These are phyloP conservation scores for Coemansia sp. DNA, from an alignment of 192 early-diverging fungal genomes.

Conservation along the genomic window DNA sequence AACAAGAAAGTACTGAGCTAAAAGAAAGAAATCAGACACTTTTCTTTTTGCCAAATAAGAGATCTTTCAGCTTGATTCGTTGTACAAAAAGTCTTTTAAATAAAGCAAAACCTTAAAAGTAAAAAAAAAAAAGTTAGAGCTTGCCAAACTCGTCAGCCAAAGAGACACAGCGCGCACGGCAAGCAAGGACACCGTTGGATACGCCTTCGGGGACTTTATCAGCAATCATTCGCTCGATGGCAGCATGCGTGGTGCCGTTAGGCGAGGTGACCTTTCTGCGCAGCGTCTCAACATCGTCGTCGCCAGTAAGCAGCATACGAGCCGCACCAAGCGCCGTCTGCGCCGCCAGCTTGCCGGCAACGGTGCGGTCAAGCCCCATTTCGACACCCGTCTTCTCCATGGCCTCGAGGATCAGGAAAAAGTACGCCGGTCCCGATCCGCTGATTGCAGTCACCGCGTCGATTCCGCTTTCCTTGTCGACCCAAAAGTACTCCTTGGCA, in stretches of 20 bases:
- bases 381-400: conserved; percentile 79
- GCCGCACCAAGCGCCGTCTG: conserved; percentile 94
- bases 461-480: conserved; percentile 70
- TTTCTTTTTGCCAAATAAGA: not conserved
- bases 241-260: conserved; percentile 92
- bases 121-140: conserved; percentile 8
- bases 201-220: conserved; percentile 42
- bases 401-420: conserved; percentile 89
- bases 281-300: conserved; percentile 71
- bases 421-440: conserved; percentile 95
- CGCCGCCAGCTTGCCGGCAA: conserved; percentile 76
- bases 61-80: not conserved
- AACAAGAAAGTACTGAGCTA: not conserved
- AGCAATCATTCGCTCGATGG: conserved; percentile 73
- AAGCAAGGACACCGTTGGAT: conserved; percentile 24
- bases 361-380: conserved; percentile 70
- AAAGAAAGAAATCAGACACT: not conserved
- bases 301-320: conserved; percentile 71
- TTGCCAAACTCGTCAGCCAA: conserved; percentile 49
- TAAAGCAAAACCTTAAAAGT: not conserved
- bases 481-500: conserved; percentile 82
- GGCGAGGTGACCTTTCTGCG: conserved; percentile 90
- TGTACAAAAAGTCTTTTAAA: not conserved
- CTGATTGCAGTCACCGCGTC: conserved; percentile 89
- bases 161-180: conserved; percentile 28